Percentiles rank a stretch among this genome's conserved stretches.
Evolutionary conservation across 208 protist species (phyloP).

Genomic region (Crithidia sp.): DNA sequence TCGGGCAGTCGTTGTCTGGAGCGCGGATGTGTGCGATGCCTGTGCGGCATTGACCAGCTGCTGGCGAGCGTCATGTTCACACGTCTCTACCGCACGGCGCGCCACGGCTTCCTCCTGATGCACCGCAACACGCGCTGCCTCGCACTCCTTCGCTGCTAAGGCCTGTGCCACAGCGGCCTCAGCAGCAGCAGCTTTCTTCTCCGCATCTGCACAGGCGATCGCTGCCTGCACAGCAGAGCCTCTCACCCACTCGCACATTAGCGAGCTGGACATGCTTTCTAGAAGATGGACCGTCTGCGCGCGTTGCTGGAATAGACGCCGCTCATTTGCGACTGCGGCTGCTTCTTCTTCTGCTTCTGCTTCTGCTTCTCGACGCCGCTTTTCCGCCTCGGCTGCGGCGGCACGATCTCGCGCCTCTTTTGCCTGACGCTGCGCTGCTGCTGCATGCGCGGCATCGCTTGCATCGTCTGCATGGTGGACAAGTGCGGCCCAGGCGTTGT

Average conservation of each 20-base stretch:
- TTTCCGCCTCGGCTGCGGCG: no score
- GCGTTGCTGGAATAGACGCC: background rate
- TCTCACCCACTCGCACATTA: background rate
- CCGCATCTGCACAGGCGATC: background rate
- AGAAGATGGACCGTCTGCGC: background rate
- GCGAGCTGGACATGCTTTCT: background rate
- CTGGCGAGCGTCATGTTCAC: background rate
- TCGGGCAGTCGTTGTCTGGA: background rate
- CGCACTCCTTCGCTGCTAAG: no score
- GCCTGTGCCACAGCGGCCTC: constrained; percentile 5
- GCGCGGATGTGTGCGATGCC: background rate
- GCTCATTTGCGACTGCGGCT: background rate
- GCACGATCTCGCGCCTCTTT: background rate
- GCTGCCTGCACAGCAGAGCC: background rate
- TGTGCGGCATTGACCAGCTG: background rate
- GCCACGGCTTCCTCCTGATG: constrained; percentile 16
- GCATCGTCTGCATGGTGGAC: background rate
- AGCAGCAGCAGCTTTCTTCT: background rate
- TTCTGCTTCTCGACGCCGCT: background rate
- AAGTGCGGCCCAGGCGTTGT: background rate
- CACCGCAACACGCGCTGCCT: background rate
- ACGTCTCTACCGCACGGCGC: background rate
- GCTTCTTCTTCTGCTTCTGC: background rate
- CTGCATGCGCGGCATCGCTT: background rate
- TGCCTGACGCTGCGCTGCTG: background rate